phyloP scores from a whole-genome alignment of 768 basidiomycete genomes.

The Boletus coccyginus region DNA sequence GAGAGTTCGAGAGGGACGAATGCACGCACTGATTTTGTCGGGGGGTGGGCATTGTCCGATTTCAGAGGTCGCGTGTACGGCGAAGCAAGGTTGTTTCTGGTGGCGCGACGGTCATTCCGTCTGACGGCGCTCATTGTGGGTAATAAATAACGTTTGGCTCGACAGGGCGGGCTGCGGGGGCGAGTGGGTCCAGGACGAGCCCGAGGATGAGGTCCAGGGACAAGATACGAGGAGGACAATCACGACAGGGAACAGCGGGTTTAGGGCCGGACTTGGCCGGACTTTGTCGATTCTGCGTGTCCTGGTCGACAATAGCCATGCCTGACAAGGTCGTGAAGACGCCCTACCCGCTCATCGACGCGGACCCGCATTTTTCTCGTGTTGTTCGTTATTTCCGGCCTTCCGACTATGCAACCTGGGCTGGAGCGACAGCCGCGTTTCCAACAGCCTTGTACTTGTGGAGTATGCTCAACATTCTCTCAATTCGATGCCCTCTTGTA shows the following conservation, averaged over 20 bases:
- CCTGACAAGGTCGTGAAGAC: slow-evolving; percentile 52
- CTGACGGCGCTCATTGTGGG: slow-evolving; percentile 57
- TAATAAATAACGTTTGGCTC: not conserved
- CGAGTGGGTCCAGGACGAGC: not conserved
- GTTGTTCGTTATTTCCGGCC: slow-evolving; percentile 88
- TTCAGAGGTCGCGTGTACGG: slow-evolving; percentile 51
- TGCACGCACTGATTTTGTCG: slow-evolving; percentile 48
- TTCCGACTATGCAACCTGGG: slow-evolving; percentile 87
- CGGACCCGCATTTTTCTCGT: slow-evolving; percentile 84
- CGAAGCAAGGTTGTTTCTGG: slow-evolving; percentile 39
- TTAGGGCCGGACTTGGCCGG: slow-evolving; percentile 31
- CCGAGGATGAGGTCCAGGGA: slow-evolving; percentile 12
- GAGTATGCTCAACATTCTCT: slow-evolving; percentile 51
- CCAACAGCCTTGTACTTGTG: slow-evolving; percentile 79
- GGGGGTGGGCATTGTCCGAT: slow-evolving; percentile 17
- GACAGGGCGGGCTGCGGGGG: no score
- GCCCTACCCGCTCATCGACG: slow-evolving; percentile 89
- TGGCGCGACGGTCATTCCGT: slow-evolving; percentile 39
- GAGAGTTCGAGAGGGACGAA: not conserved
- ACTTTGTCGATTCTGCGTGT: slow-evolving; percentile 11
- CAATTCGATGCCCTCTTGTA: slow-evolving; percentile 1
- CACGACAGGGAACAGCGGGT: slow-evolving; percentile 18
- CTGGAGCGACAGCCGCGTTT: slow-evolving; percentile 72
- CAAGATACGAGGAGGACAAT: slow-evolving; percentile 24
- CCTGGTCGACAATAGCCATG: slow-evolving; percentile 21